phyloP scores from a whole-genome alignment of 179 eudicot species.

The Beta macrorhiza region DNA sequence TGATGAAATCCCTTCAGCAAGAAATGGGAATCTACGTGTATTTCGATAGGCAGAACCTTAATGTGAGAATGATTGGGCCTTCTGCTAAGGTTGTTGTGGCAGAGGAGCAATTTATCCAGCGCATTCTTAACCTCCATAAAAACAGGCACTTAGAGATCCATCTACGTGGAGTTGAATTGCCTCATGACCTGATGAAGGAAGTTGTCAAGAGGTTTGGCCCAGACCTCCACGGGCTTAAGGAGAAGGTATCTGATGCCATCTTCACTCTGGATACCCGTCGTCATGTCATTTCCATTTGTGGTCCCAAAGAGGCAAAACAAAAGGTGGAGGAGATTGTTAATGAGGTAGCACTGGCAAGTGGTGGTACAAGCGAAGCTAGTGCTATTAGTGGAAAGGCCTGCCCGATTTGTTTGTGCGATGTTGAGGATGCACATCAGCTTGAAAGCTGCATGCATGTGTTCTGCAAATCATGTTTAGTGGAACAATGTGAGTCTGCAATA shows the following conservation, averaged over 20 bases:
- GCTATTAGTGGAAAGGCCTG: constrained; percentile 35
- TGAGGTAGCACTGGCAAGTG: constrained; percentile 53
- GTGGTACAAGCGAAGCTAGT: constrained; percentile 20
- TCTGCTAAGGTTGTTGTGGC: constrained; percentile 46
- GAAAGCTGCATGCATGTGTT: constrained; percentile 66
- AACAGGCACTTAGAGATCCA: constrained; percentile 65
- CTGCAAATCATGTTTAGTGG: constrained; percentile 70
- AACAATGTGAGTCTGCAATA: constrained; percentile 88
- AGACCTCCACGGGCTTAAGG: constrained; percentile 64
- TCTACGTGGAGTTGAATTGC: constrained; percentile 60
- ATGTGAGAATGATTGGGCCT: constrained; percentile 61
- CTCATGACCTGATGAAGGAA: constrained; percentile 76
- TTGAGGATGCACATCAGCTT: constrained; percentile 63
- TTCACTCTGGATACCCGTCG: constrained; percentile 60
- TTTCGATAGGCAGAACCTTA: constrained; percentile 53
- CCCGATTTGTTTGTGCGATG: constrained; percentile 81
- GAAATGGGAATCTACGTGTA: constrained; percentile 62
- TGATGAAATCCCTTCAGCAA: constrained; percentile 57
- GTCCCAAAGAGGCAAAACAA: constrained; percentile 61
- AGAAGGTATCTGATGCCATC: constrained; percentile 59
- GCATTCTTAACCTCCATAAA: constrained; percentile 56
- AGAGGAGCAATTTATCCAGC: constrained; percentile 49
- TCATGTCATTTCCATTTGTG: constrained; percentile 56
- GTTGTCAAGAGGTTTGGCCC: constrained; percentile 84
- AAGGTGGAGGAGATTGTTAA: constrained; percentile 57